These are phyloP conservation scores for Epichloe uncinata DNA, from an alignment of 2,329 filamentous ascomycete species.

Conservation along the genomic window DNA sequence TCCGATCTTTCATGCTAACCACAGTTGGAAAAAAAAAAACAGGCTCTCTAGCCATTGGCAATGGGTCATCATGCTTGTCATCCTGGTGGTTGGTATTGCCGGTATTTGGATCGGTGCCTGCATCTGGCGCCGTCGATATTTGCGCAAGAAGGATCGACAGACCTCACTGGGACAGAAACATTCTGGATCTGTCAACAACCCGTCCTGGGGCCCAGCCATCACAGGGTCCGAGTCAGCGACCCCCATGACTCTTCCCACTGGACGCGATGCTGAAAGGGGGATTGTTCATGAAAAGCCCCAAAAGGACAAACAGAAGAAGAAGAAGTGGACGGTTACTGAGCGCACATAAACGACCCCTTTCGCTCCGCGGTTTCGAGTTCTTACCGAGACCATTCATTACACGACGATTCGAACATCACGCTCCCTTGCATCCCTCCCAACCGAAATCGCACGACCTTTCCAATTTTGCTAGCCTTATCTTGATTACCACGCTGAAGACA, in stretches of 20 bases:
- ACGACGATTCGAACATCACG: neutral
- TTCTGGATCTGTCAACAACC: conserved; percentile 22
- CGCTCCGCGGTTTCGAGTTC: neutral
- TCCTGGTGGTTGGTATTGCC: conserved; percentile 56
- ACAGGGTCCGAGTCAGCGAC: conserved; percentile 11
- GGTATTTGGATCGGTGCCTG: conserved; percentile 54
- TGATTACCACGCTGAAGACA: neutral
- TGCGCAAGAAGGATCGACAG: conserved; percentile 52
- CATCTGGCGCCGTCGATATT: conserved; percentile 60
- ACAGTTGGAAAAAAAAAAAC: neutral
- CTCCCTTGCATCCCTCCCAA: neutral
- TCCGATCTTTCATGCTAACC: neutral
- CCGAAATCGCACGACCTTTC: neutral
- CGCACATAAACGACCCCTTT: conserved; percentile 23
- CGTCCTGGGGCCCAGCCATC: conserved; percentile 23
- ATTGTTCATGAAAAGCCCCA: conserved; percentile 7
- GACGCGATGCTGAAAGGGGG: conserved; percentile 6
- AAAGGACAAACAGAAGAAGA: conserved; percentile 28
- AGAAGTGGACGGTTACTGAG: conserved; percentile 32
- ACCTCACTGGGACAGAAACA: conserved; percentile 22
- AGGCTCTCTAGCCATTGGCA: conserved; percentile 60
- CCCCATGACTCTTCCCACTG: conserved; percentile 3
- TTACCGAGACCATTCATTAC: neutral
- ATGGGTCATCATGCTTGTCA: conserved; percentile 72
- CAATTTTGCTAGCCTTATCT: neutral